Evolutionary conservation across 257 asterid species (phyloP).

Genomic region (Solanum gandarillasii): DNA sequence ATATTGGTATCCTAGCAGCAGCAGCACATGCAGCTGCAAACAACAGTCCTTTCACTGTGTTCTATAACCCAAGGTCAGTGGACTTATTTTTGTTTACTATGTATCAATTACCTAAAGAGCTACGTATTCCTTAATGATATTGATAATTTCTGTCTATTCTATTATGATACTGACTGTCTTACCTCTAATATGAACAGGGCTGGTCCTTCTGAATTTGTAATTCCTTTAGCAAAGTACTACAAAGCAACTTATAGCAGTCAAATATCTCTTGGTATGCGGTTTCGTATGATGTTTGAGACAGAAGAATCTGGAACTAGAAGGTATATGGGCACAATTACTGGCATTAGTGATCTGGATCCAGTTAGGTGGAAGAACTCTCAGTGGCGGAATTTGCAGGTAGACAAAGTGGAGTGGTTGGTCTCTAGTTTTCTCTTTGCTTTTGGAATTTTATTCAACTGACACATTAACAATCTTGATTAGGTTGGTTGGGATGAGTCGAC

Average conservation of each 20-base stretch:
- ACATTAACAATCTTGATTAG: slow-evolving; percentile 15
- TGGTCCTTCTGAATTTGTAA: slow-evolving; percentile 87
- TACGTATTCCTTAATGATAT: not conserved
- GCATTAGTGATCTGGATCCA: slow-evolving; percentile 77
- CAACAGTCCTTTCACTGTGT: slow-evolving; percentile 82
- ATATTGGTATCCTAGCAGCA: slow-evolving; percentile 95
- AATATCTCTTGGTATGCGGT: slow-evolving; percentile 89
- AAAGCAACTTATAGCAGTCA: slow-evolving; percentile 80
- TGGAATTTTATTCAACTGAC: not conserved
- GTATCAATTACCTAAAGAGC: not conserved
- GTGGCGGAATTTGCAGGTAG: slow-evolving; percentile 95
- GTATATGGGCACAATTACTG: slow-evolving; percentile 94
- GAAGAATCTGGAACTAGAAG: slow-evolving; percentile 95
- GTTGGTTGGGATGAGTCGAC: slow-evolving; percentile 98
- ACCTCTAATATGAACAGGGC: slow-evolving; percentile 43
- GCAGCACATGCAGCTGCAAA: slow-evolving; percentile 99
- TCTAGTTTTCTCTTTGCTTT: not conserved
- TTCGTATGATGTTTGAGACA: slow-evolving; percentile 93
- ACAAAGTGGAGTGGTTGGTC: not conserved
- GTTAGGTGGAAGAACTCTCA: slow-evolving; percentile 93
- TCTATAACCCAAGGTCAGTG: slow-evolving; percentile 84
- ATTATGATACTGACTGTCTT: not conserved
- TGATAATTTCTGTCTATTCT: not conserved
- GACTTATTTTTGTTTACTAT: not conserved
- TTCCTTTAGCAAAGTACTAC: slow-evolving; percentile 89